Conservation (phyloP, 192 early-diverging fungal species). For the Coemansia sp. region DNA sequence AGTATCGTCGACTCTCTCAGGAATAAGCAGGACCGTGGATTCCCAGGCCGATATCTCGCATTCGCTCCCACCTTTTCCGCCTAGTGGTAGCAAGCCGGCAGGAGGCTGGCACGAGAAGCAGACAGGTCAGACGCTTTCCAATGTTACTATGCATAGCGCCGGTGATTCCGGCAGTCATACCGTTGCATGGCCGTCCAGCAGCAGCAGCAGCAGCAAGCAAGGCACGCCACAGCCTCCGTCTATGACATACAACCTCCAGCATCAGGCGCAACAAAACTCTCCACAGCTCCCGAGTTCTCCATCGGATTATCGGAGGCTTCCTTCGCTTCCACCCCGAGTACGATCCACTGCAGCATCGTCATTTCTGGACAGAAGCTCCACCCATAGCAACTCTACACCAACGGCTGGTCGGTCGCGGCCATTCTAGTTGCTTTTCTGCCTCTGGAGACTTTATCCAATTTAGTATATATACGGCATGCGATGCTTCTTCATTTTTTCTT, state of each 20-base stretch:
- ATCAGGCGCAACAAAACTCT: constrained; percentile 10
- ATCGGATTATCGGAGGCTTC: constrained; percentile 42
- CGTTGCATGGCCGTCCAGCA: background rate
- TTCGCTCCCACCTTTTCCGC: constrained; percentile 22
- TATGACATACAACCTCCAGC: constrained; percentile 30
- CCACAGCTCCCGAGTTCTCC: background rate
- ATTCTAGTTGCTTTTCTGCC: constrained; percentile 1
- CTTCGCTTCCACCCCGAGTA: constrained; percentile 39
- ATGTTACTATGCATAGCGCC: background rate
- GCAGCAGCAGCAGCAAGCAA: background rate
- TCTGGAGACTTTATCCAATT: constrained; percentile 8
- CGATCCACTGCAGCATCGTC: constrained; percentile 39
- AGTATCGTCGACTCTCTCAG: constrained; percentile 9
- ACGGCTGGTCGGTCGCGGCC: constrained; percentile 13
- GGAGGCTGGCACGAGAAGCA: background rate
- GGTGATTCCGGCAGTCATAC: background rate
- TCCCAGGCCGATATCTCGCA: constrained; percentile 14
- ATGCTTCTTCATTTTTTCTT: constrained; percentile 3
- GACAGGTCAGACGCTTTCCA: background rate
- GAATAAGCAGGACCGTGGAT: background rate
- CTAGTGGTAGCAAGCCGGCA: background rate
- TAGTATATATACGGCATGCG: background rate
- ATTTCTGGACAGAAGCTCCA: constrained; percentile 27
- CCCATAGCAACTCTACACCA: constrained; percentile 12
- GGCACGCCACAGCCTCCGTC: constrained; percentile 32